Evolutionary conservation across 768 basidiomycete species (phyloP).

Genomic region (Fomitopsis serialis): DNA sequence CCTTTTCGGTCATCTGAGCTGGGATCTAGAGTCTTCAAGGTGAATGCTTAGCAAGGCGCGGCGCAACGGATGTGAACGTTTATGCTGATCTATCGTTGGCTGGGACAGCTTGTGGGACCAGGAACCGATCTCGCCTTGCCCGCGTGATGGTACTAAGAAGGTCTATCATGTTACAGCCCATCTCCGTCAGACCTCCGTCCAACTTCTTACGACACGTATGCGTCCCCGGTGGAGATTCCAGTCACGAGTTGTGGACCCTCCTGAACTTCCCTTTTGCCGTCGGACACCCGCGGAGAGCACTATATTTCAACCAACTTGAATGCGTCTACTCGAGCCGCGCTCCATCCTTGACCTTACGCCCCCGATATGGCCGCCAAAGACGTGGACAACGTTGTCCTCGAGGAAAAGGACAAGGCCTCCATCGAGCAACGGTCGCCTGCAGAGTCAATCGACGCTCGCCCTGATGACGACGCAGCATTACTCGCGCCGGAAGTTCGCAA

Average conservation of each 20-base stretch:
- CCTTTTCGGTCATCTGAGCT: background rate
- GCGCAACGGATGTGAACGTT: background rate
- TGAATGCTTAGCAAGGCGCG: background rate
- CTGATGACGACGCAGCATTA: slow-evolving; percentile 16
- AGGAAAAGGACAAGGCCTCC: background rate
- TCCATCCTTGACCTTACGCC: background rate
- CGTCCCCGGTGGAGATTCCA: background rate
- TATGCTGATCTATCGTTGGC: too few species aligned
- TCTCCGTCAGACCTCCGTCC: background rate
- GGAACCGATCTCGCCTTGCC: background rate
- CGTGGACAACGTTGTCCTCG: background rate
- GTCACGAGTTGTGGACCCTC: slow-evolving; percentile 1
- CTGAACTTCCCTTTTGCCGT: slow-evolving; percentile 1
- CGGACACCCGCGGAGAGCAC: slow-evolving; percentile 1
- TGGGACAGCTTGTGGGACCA: too few species aligned
- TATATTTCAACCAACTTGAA: background rate
- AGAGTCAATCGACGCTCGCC: background rate
- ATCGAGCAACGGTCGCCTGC: slow-evolving; percentile 3
- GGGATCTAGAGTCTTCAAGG: background rate
- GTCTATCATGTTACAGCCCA: background rate
- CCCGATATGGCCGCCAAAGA: background rate
- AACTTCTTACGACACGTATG: background rate
- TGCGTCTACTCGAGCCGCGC: background rate
- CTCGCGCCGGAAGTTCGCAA: slow-evolving; percentile 17
- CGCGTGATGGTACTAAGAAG: background rate